Base-by-base conservation (phyloP, 352 stramenopile species). In the Phytophthora foliorum region DNA sequence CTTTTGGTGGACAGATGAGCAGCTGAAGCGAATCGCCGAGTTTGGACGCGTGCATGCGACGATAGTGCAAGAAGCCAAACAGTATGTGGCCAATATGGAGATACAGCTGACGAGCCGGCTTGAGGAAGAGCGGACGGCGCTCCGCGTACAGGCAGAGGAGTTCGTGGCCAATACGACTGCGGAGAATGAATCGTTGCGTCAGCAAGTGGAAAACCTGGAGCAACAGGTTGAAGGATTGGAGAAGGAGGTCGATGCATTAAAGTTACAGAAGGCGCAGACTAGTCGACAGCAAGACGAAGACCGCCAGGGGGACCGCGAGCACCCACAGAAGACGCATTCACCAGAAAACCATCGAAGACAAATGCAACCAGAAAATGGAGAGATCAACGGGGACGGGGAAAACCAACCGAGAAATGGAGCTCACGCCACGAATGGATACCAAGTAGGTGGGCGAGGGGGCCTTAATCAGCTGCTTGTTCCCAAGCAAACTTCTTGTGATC, bases 21-120 rank as follows among this genome's bases (percentile, higher is more conserved):
- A 93, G 63, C 64, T 93, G 19, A 93, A 92, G 69, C 79, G 86
- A 34, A 93, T 93, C 56, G 78, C 81, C 1, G 86, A 93, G 57
- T 93, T 93, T 57, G 86, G 86, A 27, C 82, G 86, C 31, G 83
- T 90, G 14, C 83, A 91, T 63, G 82, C 80, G 4, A 90, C 70
- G 41, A 67, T 93, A 10, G 57, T 92, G 32, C 78, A 86, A 22
- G 83, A 93, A 60, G 83, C 86, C 4, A 90, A 84, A 50, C 69
- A 89, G 55, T 86, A 89, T 57, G 86, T 93, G 24, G 72, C 67
- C 48, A 79, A 75, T 59, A 73, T 91, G 34, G 85, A 93, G 51
- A 72, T 73, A 17, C 78, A 87, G 61, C 64, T 91, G 17, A 75
- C 29, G 4, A 67, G 60, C 21, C 81, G 91, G 61, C 69, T 93